A percentile compares a stretch with the other conserved stretches of the same genome.
Evolutionary conservation across 1,284 basidiomycete genomes (phyloP).

Genomic region (Ustilago sp.): DNA sequence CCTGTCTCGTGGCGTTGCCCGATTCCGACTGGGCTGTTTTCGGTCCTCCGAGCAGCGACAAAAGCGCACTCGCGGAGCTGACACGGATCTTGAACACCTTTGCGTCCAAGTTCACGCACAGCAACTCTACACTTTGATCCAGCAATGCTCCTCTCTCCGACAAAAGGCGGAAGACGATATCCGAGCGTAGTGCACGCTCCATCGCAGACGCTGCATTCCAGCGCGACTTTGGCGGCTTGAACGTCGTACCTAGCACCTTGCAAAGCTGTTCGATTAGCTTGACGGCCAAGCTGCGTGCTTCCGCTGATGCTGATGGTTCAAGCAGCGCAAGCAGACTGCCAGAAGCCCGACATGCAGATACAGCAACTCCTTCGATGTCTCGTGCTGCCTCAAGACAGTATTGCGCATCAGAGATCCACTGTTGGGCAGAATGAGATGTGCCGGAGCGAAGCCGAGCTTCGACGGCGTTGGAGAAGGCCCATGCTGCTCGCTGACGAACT

Average conservation of each 20-base stretch:
- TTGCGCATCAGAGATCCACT: conserved; percentile 17
- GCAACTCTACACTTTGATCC: conserved; percentile 15
- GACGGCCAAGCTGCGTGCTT: not conserved
- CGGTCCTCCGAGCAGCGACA: conserved; percentile 11
- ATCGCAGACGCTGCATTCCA: conserved; percentile 49
- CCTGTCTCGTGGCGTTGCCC: not conserved
- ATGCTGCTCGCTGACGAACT: conserved; percentile 42
- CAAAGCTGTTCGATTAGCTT: conserved; percentile 27
- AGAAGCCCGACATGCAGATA: conserved; percentile 34
- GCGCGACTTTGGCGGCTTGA: conserved; percentile 41
- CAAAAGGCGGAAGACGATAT: conserved; percentile 8
- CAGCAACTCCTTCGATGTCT: conserved; percentile 41
- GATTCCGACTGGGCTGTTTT: not conserved
- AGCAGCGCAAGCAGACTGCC: conserved; percentile 31
- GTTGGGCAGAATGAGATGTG: not conserved
- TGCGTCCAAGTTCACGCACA: conserved; percentile 20
- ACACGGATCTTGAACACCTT: conserved; percentile 43
- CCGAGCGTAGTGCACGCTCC: conserved; percentile 27
- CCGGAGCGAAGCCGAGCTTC: conserved; percentile 20
- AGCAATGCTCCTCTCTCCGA: conserved; percentile 8
- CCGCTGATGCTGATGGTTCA: not conserved
- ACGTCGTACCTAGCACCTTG: conserved; percentile 23
- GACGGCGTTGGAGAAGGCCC: conserved; percentile 32
- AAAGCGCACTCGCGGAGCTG: conserved; percentile 26
- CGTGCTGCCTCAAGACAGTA: conserved; percentile 32